Base-by-base conservation (phyloP, 805 yeast genomes). In the Starmerella kuoi region DNA sequence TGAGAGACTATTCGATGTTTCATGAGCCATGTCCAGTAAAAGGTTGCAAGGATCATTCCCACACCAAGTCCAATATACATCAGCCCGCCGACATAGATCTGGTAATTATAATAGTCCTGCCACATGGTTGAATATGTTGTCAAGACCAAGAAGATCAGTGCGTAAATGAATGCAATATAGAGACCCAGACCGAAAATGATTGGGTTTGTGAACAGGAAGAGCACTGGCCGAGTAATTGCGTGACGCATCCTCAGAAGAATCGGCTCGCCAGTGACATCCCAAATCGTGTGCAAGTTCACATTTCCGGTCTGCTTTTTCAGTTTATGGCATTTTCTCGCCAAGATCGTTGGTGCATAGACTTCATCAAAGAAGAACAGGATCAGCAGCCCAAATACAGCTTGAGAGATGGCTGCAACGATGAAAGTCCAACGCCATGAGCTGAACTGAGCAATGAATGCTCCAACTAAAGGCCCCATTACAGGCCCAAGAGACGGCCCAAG, bases 401-500 rank as follows among this genome's bases (percentile, higher is more conserved):
- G 73, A 48, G 71, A 61, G 20, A 77, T 74, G 17, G 69, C 61
- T 42, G 73, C 58, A 11, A 72, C 65, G 66, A 73, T 72, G 52
- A 77, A 73, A 38, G 69, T 68, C 83, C 83, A 77, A 50, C 75
- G 62, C 83, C 83, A 77, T 33, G 61, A 53, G 23, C 61, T 53
- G 33, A 67, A 56, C 32, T 73, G 65, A 8, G 71, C 74, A 21
- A 74, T 61, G 51, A 68, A 77, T 2, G 80, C 77, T 3, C 77
- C 61, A 17, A 67, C 58, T 7, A 63, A 47, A 0, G 67, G 67
- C 1, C 66, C 66, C 17, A 71, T 56, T 3, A 74, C 63, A 0
- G 81, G 79, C 1, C 78, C 76, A 24, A 75, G 46, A n/a, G 71
- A 66, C 5, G 83, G 83, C 1, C 79, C 81, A 37, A 77, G 55